Conservation (phyloP, 2,329 filamentous ascomycete genomes). For the Paecilomyces sp. region DNA sequence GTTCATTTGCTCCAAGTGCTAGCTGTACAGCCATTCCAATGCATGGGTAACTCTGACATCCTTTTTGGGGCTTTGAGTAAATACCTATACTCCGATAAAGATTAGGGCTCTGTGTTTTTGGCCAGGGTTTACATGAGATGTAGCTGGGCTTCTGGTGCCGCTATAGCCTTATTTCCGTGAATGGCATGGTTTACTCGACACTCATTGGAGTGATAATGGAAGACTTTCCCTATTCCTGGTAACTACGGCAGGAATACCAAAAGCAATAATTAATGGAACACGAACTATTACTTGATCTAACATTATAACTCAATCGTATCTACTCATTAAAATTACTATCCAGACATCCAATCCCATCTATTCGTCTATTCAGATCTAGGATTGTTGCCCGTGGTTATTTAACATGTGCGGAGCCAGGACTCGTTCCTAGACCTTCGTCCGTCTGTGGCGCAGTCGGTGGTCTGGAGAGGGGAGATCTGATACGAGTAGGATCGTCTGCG, state of each 20-base stretch:
- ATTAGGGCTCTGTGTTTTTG: background rate
- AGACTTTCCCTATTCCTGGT: no score
- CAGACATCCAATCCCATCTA: background rate
- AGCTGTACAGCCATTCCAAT: constrained; percentile 1
- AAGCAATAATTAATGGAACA: no score
- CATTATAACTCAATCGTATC: background rate
- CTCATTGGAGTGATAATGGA: no score
- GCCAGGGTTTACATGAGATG: background rate
- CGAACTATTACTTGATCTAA: background rate
- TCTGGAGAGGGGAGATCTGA: constrained; percentile 28
- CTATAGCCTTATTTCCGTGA: no score
- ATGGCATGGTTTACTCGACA: no score
- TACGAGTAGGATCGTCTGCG: constrained; percentile 4
- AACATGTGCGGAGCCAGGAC: constrained; percentile 10
- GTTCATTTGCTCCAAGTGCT: constrained; percentile 1
- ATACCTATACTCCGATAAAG: background rate
- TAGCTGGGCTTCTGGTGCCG: no score
- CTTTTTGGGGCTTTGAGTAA: background rate
- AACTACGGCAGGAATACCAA: no score
- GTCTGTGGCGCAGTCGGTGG: constrained; percentile 18
- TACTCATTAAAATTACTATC: background rate
- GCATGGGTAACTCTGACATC: background rate
- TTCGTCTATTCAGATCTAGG: background rate
- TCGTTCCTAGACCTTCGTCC: constrained; percentile 24
- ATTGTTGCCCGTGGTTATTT: background rate